A percentile compares a stretch with the other conserved stretches of the same genome.
Evolutionary conservation across 768 basidiomycete genomes (phyloP).

Genomic region (Myochromella boudieri): DNA sequence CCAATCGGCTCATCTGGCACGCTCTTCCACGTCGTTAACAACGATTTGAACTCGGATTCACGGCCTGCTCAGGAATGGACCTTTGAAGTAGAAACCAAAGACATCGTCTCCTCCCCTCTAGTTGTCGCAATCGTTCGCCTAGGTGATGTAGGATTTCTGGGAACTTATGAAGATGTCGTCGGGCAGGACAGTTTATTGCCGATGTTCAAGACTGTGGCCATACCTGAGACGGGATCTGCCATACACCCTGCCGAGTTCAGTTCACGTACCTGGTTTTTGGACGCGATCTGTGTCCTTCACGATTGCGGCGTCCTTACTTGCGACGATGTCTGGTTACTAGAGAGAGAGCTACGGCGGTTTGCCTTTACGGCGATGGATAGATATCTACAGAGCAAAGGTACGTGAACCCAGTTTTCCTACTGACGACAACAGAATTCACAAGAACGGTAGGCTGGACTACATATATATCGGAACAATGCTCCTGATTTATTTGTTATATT

Average conservation of each 20-base stretch:
- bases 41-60: constrained; percentile 21
- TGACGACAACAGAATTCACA: background rate
- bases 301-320: constrained; percentile 48
- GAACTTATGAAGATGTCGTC: constrained; percentile 42
- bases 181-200: constrained; percentile 38
- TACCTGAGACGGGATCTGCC: constrained; percentile 29
- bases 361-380: constrained; percentile 51
- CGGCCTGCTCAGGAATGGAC: constrained; percentile 37
- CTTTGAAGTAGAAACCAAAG: constrained; percentile 35
- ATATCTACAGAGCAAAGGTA: constrained; percentile 46
- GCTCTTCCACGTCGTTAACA: constrained; percentile 41
- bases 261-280: constrained; percentile 48
- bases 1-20: constrained; percentile 45
- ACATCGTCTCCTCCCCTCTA: constrained; percentile 38
- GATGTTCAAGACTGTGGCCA: constrained; percentile 44
- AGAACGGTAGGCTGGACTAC: constrained; percentile 29
- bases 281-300: constrained; percentile 44
- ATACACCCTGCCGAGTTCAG: constrained; percentile 37
- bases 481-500: constrained; percentile 17
- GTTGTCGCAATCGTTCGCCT: constrained; percentile 45
- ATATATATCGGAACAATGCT: constrained; percentile 30
- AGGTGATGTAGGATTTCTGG: constrained; percentile 40
- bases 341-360: constrained; percentile 44
- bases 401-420: background rate
- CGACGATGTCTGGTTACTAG: constrained; percentile 47